phyloP scores from a whole-genome alignment of 768 basidiomycete species.

The Termitomyces sp. region DNA sequence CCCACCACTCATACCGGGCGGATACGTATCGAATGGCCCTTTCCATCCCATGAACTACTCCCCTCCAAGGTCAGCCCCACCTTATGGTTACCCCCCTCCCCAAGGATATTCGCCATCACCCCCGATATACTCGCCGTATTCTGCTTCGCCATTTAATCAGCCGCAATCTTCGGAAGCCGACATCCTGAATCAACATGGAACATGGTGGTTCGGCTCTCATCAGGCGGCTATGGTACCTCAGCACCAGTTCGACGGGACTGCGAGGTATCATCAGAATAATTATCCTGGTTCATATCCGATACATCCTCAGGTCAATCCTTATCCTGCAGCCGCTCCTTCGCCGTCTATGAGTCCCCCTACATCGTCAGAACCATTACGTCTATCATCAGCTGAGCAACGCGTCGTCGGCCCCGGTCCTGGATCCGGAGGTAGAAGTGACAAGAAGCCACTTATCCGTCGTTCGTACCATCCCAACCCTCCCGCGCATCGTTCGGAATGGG shows the following conservation, averaged over 20 bases:
- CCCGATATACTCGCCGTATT: constrained; percentile 34
- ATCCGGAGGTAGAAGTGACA: constrained; percentile 11
- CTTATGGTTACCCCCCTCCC: constrained; percentile 34
- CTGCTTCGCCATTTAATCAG: constrained; percentile 31
- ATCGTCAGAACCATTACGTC: constrained; percentile 6
- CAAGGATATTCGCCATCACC: constrained; percentile 32
- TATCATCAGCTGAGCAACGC: constrained; percentile 3
- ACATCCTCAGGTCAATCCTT: constrained; percentile 21
- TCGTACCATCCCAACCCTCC: constrained; percentile 71
- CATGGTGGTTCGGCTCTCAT: constrained; percentile 51
- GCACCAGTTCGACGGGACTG: constrained; percentile 21
- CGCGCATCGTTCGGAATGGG: constrained; percentile 81
- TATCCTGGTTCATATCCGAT: constrained; percentile 28
- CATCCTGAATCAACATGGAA: too few species aligned
- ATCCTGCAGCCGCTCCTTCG: constrained; percentile 14
- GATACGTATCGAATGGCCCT: constrained; percentile 20
- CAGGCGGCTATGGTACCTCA: constrained; percentile 17
- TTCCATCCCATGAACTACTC: constrained; percentile 35
- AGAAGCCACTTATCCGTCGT: constrained; percentile 39
- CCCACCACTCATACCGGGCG: constrained; percentile 19
- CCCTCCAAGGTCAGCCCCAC: constrained; percentile 23
- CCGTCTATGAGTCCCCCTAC: constrained; percentile 16
- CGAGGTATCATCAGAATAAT: constrained; percentile 24
- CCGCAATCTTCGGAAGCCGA: constrained; percentile 32
- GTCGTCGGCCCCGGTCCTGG: constrained; percentile 5